phyloP scores from a whole-genome alignment of 2,329 filamentous ascomycete genomes.

The Fusarium sp. region DNA sequence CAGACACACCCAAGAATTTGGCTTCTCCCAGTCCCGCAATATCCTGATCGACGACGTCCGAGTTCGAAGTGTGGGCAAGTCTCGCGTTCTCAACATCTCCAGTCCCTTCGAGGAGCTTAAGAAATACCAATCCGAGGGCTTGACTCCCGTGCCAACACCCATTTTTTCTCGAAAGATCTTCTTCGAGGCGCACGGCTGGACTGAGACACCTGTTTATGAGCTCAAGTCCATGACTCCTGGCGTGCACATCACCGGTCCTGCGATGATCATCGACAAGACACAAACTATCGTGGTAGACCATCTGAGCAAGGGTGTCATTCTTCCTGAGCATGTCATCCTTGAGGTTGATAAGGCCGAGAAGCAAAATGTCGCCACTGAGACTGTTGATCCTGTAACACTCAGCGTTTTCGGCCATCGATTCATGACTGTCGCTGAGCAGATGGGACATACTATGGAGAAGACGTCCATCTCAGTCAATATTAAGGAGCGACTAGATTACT shows the following conservation, averaged over 20 bases:
- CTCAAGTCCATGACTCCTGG: slow-evolving; percentile 43
- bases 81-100: slow-evolving; percentile 43
- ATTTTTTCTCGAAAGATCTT: slow-evolving; percentile 46
- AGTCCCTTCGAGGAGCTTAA: slow-evolving; percentile 48
- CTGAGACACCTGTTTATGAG: slow-evolving; percentile 46
- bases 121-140: slow-evolving; percentile 18
- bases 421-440: slow-evolving; percentile 87
- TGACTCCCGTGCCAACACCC: slow-evolving; percentile 28
- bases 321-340: slow-evolving; percentile 55
- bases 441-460: slow-evolving; percentile 83
- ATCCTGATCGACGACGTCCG: slow-evolving; percentile 61
- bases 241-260: slow-evolving; percentile 66
- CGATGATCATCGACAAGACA: slow-evolving; percentile 79
- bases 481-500: slow-evolving; percentile 84
- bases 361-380: slow-evolving; percentile 45
- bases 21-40: slow-evolving; percentile 56
- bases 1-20: slow-evolving; percentile 59
- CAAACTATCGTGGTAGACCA: slow-evolving; percentile 81
- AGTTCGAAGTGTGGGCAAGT: slow-evolving; percentile 57
- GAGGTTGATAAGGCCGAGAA: slow-evolving; percentile 49
- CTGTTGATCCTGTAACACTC: slow-evolving; percentile 80
- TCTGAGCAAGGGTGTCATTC: slow-evolving; percentile 51
- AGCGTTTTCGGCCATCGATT: slow-evolving; percentile 84
- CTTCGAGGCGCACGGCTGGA: slow-evolving; percentile 49
- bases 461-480: slow-evolving; percentile 84